Percentiles rank a stretch among this genome's conserved stretches.
phyloP scores from a whole-genome alignment of 768 basidiomycete genomes.

The Panus rudis region DNA sequence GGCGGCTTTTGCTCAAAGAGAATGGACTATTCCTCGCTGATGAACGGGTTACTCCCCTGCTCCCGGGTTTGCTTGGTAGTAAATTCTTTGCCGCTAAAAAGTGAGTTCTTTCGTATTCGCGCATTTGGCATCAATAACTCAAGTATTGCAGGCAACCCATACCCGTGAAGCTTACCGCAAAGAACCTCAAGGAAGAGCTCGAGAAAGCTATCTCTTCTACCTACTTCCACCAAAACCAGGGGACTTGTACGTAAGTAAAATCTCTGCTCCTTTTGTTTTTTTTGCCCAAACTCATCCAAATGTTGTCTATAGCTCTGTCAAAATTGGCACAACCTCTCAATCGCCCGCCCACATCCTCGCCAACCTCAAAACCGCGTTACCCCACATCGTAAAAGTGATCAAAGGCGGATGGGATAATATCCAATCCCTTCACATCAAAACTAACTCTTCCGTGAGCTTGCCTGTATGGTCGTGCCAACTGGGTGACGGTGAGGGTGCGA shows the following conservation, averaged over 20 bases:
- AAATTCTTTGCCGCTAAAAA: conserved; percentile 96
- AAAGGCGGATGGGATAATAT: conserved; percentile 87
- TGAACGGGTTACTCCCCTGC: conserved; percentile 78
- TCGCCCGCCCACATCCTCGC: conserved; percentile 64
- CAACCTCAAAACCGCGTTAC: conserved; percentile 75
- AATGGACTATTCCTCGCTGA: conserved; percentile 93
- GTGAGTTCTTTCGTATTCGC: conserved; percentile 37
- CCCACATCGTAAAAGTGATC: conserved; percentile 62
- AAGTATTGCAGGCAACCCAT: conserved; percentile 72
- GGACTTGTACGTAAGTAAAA: conserved; percentile 78
- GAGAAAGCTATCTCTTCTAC: conserved; percentile 91
- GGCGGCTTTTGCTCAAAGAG: conserved; percentile 78
- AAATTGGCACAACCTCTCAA: conserved; percentile 72
- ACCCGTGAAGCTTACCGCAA: conserved; percentile 82
- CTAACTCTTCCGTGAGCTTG: conserved; percentile 72
- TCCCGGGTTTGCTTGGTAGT: conserved; percentile 81
- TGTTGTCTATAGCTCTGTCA: conserved; percentile 57
- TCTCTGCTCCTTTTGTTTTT: background rate
- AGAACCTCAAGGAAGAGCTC: conserved; percentile 87
- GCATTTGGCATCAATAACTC: conserved; percentile 5
- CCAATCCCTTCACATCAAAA: conserved; percentile 86
- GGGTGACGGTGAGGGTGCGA: conserved; percentile 47
- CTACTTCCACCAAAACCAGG: conserved; percentile 92
- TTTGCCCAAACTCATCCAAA: background rate
- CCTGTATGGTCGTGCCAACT: conserved; percentile 86